A percentile compares a stretch with the other conserved stretches of the same genome.
phyloP scores from a whole-genome alignment of 495 filamentous ascomycete species.

The Penicillium pulvis region DNA sequence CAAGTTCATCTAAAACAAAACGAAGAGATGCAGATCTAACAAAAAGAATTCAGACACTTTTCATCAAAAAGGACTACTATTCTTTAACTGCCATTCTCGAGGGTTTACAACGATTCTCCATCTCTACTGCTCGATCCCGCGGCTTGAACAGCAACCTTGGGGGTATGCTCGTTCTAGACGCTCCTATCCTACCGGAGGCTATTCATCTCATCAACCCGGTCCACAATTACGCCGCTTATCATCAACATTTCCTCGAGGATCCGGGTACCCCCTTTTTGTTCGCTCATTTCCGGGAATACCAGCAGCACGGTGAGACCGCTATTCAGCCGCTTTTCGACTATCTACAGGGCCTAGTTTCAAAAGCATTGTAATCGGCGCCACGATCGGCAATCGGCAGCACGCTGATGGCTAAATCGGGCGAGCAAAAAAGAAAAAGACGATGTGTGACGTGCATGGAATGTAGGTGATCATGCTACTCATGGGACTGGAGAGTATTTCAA shows the following conservation, averaged over 20 bases:
- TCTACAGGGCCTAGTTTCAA: constrained; percentile 15
- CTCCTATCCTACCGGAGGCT: constrained; percentile 28
- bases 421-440: neutral
- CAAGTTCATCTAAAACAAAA: constrained; percentile 15
- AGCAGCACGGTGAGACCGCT: constrained; percentile 32
- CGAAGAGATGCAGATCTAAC: constrained; percentile 10
- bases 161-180: constrained; percentile 25
- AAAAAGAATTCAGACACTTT: constrained; percentile 25
- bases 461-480: constrained; percentile 14
- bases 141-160: constrained; percentile 15
- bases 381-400: constrained; percentile 5
- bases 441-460: constrained; percentile 21
- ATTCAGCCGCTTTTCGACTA: constrained; percentile 36
- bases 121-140: constrained; percentile 24
- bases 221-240: constrained; percentile 41
- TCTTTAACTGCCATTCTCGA: constrained; percentile 40
- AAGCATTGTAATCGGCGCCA: neutral
- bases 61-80: constrained; percentile 35
- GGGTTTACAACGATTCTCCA: constrained; percentile 38
- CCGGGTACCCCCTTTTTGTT: constrained; percentile 46
- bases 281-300: constrained; percentile 41
- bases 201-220: constrained; percentile 29
- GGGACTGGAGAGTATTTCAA: neutral
- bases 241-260: constrained; percentile 31
- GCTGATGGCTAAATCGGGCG: constrained; percentile 7